Evolutionary conservation across 1,284 basidiomycete genomes (phyloP).

Genomic region (Cystobasidium sp.): DNA sequence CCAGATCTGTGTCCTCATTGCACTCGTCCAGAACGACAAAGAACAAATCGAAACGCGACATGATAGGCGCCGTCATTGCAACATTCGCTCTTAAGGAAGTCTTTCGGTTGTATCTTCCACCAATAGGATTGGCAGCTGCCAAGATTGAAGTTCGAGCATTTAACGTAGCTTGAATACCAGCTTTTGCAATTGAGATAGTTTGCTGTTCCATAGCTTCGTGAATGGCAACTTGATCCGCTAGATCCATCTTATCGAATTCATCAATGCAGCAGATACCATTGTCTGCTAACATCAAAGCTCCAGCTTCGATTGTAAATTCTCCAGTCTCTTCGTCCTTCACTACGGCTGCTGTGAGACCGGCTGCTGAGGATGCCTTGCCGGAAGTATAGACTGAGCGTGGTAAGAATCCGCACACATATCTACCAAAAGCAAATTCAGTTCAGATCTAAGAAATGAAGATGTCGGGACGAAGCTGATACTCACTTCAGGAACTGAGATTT

Average conservation of each 20-base stretch:
- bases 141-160: slow-evolving; percentile 98
- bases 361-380: slow-evolving; percentile 97
- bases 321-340: slow-evolving; percentile 99
- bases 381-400: slow-evolving; percentile 98
- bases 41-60: slow-evolving; percentile 98
- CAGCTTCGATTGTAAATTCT: slow-evolving; percentile 99
- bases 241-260: slow-evolving; percentile 99
- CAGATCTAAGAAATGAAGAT: slow-evolving; percentile 6
- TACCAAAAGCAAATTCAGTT: slow-evolving; percentile 55
- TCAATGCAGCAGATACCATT: slow-evolving; percentile 99
- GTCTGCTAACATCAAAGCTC: slow-evolving; percentile 98
- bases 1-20: slow-evolving; percentile 87
- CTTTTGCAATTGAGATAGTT: slow-evolving; percentile 98
- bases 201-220: slow-evolving; percentile 99
- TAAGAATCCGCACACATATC: slow-evolving; percentile 98
- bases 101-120: slow-evolving; percentile 95
- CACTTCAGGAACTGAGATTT: slow-evolving; percentile 99
- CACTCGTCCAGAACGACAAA: slow-evolving; percentile 99
- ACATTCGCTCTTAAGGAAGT: slow-evolving; percentile 92
- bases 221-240: slow-evolving; percentile 97
- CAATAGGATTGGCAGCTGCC: slow-evolving; percentile 95
- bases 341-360: slow-evolving; percentile 97
- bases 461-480: slow-evolving; percentile 53
- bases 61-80: slow-evolving; percentile 97
- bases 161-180: slow-evolving; percentile 96